Conservation (phyloP, 2,329 filamentous ascomycete species). For the Aspergillus glaucus region DNA sequence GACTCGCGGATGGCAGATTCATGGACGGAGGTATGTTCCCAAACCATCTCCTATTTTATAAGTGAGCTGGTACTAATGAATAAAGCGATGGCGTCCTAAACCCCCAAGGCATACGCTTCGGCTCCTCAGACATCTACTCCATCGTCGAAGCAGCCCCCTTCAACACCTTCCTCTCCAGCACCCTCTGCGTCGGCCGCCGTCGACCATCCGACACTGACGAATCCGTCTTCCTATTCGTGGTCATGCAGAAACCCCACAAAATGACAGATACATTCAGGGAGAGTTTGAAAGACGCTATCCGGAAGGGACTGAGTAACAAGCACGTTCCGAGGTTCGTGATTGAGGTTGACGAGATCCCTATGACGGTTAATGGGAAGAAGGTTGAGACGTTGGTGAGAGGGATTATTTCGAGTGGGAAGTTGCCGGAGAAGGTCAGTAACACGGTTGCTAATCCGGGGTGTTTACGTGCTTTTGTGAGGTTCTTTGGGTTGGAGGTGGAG, state of each 20-base stretch:
- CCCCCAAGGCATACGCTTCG: slow-evolving; percentile 73
- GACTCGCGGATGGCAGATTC: not conserved
- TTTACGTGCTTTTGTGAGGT: slow-evolving; percentile 33
- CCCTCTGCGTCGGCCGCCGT: slow-evolving; percentile 74
- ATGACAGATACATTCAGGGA: slow-evolving; percentile 52
- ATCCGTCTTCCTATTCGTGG: slow-evolving; percentile 53
- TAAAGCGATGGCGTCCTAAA: slow-evolving; percentile 67
- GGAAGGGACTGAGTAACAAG: slow-evolving; percentile 59
- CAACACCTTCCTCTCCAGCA: slow-evolving; percentile 57
- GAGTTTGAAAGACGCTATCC: slow-evolving; percentile 60
- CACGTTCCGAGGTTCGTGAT: slow-evolving; percentile 76
- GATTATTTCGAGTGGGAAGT: slow-evolving; percentile 67
- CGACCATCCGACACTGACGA: slow-evolving; percentile 55
- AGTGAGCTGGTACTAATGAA: not conserved
- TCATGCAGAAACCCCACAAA: slow-evolving; percentile 52
- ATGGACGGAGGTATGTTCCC: not conserved
- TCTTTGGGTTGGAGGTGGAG: not conserved
- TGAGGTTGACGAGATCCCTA: slow-evolving; percentile 73
- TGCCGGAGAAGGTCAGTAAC: slow-evolving; percentile 60
- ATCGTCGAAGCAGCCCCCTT: slow-evolving; percentile 58
- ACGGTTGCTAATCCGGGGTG: slow-evolving; percentile 71
- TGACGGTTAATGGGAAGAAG: slow-evolving; percentile 78
- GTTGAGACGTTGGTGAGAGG: slow-evolving; percentile 79
- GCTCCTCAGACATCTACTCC: slow-evolving; percentile 73
- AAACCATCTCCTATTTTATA: not conserved